Evolutionary conservation across 495 filamentous ascomycete genomes (phyloP).

Genomic region (Margaritispora aquatica): DNA sequence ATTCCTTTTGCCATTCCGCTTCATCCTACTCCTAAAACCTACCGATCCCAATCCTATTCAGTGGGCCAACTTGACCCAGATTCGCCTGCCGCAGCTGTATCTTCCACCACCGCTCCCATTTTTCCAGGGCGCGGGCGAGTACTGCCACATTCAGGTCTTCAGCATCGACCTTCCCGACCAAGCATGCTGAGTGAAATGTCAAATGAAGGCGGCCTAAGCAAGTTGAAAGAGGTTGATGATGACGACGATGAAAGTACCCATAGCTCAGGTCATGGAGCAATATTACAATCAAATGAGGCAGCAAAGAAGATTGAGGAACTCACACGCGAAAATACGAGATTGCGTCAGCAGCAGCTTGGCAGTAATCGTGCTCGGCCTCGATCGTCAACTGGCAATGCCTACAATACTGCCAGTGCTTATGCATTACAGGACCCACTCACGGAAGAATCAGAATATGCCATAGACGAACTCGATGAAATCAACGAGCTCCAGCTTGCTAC

Average conservation of each 20-base stretch:
- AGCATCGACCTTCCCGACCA: conserved; percentile 78
- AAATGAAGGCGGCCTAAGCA: conserved; percentile 66
- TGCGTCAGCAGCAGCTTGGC: conserved; percentile 61
- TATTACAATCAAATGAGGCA: conserved; percentile 52
- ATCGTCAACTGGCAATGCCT: conserved; percentile 46
- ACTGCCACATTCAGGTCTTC: conserved; percentile 54
- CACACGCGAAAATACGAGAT: conserved; percentile 62
- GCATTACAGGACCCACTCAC: conserved; percentile 57
- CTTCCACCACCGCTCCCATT: conserved; percentile 36
- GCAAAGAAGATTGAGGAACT: conserved; percentile 65
- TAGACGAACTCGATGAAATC: conserved; percentile 63
- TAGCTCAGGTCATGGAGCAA: conserved; percentile 52
- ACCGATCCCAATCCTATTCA: conserved; percentile 94
- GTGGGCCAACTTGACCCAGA: conserved; percentile 87
- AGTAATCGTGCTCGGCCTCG: conserved; percentile 56
- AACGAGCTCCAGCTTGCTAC: conserved; percentile 48
- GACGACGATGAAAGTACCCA: conserved; percentile 66
- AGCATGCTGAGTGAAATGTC: conserved; percentile 79
- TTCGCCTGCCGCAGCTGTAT: conserved; percentile 30
- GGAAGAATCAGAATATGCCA: conserved; percentile 64
- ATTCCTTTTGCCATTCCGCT: conserved; percentile 89
- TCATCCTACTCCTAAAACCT: conserved; percentile 85
- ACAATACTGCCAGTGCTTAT: conserved; percentile 50
- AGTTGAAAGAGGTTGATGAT: conserved; percentile 77
- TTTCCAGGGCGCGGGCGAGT: conserved; percentile 48